Evolutionary conservation across 306 rosid genomes (phyloP), one percentile per base, ranked within the genome.

Genomic region (Glycine tomentella): DNA sequence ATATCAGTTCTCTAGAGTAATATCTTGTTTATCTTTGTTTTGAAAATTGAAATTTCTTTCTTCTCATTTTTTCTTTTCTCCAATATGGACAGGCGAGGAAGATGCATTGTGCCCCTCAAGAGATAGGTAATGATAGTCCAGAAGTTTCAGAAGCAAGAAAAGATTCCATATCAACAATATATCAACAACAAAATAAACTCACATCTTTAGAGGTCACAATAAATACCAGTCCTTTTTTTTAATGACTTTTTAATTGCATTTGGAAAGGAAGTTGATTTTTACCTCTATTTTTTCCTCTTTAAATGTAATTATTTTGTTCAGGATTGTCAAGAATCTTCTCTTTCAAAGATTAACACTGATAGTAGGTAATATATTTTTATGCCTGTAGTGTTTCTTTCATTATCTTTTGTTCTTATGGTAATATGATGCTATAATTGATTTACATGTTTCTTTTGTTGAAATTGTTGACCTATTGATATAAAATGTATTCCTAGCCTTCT

Each of bases 61-160:
- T 76, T 76, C 61, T 51, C 58, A 50, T 55, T 56, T 66, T 49
- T 70, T 7, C 6, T 2, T 58, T 75, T 33, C 45, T 44, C 66
- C 61, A 45, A 62, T 10, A 42, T 81, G 81, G 77, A 83, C 86
- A 90, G 89, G 90, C 82, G 66, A 84, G 87, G 83, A 91, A 90
- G 88, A 91, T 91, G 97, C 91, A 81, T 80, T 86, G 90, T 82
- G 85, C 82, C 84, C 84, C 77, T 87, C 86, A 61, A 80, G 76
- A 85, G 79, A 74, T 72, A 75, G 84, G 80, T 73, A 84, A 85
- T 63, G 91, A 85, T 76, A 63, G 81, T 77, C 84, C 70, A 44
- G 81, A 87, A 83, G 81, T 72, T 87, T 82, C 84, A 53, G 86
- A 81, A 61, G 78, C 79, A 36, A 77, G 85, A 85, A 90, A 84